phyloP scores from a whole-genome alignment of 2,329 filamentous ascomycete genomes.

The Pseudopyrenochaeta lycopersici region DNA sequence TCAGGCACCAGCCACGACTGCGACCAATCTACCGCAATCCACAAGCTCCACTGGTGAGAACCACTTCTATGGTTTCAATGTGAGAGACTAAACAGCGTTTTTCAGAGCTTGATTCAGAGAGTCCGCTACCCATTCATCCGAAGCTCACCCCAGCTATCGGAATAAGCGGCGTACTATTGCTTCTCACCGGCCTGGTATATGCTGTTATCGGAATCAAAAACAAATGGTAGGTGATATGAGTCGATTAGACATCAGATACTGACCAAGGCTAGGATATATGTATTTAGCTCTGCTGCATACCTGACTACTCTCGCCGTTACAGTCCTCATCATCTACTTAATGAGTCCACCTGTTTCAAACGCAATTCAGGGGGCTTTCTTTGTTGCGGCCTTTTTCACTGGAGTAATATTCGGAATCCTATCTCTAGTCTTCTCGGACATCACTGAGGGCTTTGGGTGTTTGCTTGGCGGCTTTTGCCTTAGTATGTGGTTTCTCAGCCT shows the following conservation, averaged over 20 bases:
- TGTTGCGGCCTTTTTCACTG: constrained; percentile 77
- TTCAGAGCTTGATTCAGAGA: constrained; percentile 18
- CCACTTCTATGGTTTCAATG: background rate
- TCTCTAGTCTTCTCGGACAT: constrained; percentile 84
- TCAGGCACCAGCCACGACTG: constrained; percentile 26
- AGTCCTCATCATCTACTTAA: constrained; percentile 88
- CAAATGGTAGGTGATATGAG: constrained; percentile 59
- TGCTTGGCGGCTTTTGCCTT: constrained; percentile 85
- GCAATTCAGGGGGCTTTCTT: constrained; percentile 88
- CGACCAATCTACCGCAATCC: constrained; percentile 24
- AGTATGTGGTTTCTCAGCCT: constrained; percentile 91
- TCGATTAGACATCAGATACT: constrained; percentile 10
- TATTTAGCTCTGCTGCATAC: constrained; percentile 79
- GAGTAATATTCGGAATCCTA: constrained; percentile 75
- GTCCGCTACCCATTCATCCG: constrained; percentile 73
- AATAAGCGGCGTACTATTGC: constrained; percentile 78
- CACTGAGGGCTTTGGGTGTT: constrained; percentile 82
- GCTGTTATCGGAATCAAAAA: constrained; percentile 85
- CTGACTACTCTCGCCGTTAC: constrained; percentile 76
- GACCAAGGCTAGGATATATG: constrained; percentile 43
- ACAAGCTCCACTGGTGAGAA: constrained; percentile 27
- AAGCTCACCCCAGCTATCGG: constrained; percentile 81
- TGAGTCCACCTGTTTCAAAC: constrained; percentile 77
- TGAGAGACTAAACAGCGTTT: background rate
- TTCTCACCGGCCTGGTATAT: constrained; percentile 75